phyloP scores from a whole-genome alignment of 768 basidiomycete species.

The Leccinellum albellum region DNA sequence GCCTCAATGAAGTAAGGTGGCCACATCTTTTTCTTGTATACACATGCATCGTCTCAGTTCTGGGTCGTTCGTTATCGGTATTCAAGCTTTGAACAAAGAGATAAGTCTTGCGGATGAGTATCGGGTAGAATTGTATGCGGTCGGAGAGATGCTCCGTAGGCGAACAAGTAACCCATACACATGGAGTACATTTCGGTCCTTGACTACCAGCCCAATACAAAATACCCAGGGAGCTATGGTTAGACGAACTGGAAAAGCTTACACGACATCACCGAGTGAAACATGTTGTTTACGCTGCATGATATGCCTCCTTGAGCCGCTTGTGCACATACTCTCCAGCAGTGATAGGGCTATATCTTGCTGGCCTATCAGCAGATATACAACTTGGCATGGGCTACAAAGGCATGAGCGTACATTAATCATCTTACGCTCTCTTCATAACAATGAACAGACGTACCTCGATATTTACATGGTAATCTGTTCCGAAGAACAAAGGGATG shows the following conservation, averaged over 20 bases:
- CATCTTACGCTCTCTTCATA: background rate
- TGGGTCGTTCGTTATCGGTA: background rate
- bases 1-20: conserved; percentile 63
- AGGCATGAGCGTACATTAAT: background rate
- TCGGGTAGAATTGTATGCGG: too few relatives aligned
- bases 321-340: conserved; percentile 84
- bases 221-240: too few relatives aligned
- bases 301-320: conserved; percentile 50
- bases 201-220: too few relatives aligned
- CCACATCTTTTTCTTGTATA: background rate
- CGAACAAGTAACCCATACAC: too few relatives aligned
- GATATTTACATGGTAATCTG: too few relatives aligned
- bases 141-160: too few relatives aligned
- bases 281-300: background rate
- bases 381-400: conserved; percentile 43
- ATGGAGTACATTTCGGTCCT: too few relatives aligned
- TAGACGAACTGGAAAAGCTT: background rate
- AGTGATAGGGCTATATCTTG: conserved; percentile 65
- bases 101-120: too few relatives aligned
- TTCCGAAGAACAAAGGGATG: too few relatives aligned
- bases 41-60: background rate
- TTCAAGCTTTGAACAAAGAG: background rate
- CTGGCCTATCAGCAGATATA: conserved; percentile 50
- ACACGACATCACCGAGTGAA: background rate
- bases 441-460: too few relatives aligned